Evolutionary conservation across 352 stramenopile species (phyloP), one percentile per base, ranked within the genome.

Genomic region (Phytophthora pinifolia): DNA sequence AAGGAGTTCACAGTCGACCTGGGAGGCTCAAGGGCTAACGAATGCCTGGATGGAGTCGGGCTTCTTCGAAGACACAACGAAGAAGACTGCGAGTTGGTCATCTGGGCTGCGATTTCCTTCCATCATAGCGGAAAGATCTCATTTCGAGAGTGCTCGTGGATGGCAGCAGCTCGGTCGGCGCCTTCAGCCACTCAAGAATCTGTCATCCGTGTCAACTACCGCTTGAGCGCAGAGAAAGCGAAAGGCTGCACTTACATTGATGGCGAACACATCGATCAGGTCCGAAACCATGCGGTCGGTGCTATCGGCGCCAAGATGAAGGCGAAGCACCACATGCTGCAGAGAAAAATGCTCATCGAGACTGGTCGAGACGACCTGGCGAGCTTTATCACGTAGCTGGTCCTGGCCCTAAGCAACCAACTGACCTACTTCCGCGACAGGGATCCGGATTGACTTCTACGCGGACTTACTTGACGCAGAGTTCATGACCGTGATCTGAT

Each of bases 251-350:
- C 35, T 7, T 68, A 65, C 27, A 59, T 68, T 49, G 49, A 72
- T 13, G 59, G 52, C 34, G 58, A 72, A 22, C 47, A 72, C 22
- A 59, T 72, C 9, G 53, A 72, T 45, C 63, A 68, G 54, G 36
- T 72, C 29, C 52, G 63, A 20, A 65, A 72, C 20, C 58, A 68
- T 18, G 52, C 63, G 15, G 29, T 70, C 18, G 38, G 46, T 5
- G 61, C 55, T 3, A 70, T 66, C n/a, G 56, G 55, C 10, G 55
- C 61, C 0, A 65, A 70, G 13, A 59, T 70, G 56, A 66, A 65
- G 33, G 36, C 56, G 22, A 62, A 65, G 20, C 36, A 62, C 33
- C 61, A 58, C 29, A 46, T 66, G 49, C 55, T 70, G 12, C 49
- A 62, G 12, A 46, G 39, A 15, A 70, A 62, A 61, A 65, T 70